Conservation (phyloP, 352 stramenopile genomes). For the Pythium brachiatum region DNA sequence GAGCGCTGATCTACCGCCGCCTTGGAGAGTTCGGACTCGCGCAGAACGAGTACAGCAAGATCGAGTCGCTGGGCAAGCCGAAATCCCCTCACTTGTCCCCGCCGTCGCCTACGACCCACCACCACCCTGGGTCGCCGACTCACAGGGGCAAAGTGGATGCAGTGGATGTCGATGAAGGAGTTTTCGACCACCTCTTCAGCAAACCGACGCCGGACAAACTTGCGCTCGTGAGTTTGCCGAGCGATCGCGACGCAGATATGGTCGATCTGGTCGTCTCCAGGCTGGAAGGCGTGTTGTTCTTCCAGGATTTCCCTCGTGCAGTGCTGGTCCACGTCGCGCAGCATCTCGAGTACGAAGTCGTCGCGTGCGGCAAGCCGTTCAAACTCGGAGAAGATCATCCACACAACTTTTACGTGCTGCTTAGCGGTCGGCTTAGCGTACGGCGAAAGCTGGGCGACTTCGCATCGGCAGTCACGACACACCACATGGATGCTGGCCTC, state of each 20-base stretch:
- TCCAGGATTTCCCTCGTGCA: slow-evolving; percentile 55
- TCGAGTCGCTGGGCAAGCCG: slow-evolving; percentile 2
- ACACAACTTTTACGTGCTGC: slow-evolving; percentile 65
- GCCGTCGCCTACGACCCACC: background rate
- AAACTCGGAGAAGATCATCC: slow-evolving; percentile 51
- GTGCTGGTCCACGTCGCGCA: slow-evolving; percentile 42
- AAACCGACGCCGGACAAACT: slow-evolving; percentile 63
- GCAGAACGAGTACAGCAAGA: slow-evolving; percentile 28
- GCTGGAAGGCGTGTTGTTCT: slow-evolving; percentile 59
- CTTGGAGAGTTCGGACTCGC: slow-evolving; percentile 29
- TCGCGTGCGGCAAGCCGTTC: slow-evolving; percentile 61
- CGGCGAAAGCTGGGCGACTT: slow-evolving; percentile 61
- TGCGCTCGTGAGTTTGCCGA: slow-evolving; percentile 45
- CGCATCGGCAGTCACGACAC: slow-evolving; percentile 55
- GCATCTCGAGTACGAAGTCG: slow-evolving; percentile 66
- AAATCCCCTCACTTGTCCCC: background rate
- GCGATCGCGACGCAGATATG: slow-evolving; percentile 41
- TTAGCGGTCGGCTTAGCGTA: slow-evolving; percentile 56
- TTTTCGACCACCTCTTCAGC: slow-evolving; percentile 69
- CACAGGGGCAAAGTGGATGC: slow-evolving; percentile 5
- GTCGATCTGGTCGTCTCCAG: slow-evolving; percentile 43
- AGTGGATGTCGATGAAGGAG: slow-evolving; percentile 40
- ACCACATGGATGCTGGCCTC: slow-evolving; percentile 53
- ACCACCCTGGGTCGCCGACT: background rate
- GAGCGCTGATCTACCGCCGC: slow-evolving; percentile 27